Evolutionary conservation across 257 asterid genomes (phyloP).

Genomic region (Petrea volubilis): DNA sequence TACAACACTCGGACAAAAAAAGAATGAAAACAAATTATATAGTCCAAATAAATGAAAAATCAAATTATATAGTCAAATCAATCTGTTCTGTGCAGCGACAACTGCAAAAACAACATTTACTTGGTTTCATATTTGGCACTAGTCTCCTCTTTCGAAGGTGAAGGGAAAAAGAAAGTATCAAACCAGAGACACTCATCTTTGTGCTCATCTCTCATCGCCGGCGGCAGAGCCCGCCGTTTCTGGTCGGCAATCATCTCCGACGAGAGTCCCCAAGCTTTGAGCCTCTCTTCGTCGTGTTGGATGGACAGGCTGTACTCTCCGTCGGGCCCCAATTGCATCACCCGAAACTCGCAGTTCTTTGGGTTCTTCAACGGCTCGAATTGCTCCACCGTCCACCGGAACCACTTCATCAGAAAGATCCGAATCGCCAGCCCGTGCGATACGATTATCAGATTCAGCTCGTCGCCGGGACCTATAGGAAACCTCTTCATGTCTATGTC

Average conservation of each 20-base stretch:
- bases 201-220: not conserved
- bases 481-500: slow-evolving; percentile 45
- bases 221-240: slow-evolving; percentile 10
- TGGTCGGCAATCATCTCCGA: slow-evolving; percentile 24
- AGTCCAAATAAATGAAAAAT: too few relatives aligned
- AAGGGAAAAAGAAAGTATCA: slow-evolving; percentile 23
- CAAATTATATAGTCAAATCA: too few relatives aligned
- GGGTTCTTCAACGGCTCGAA: slow-evolving; percentile 33
- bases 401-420: slow-evolving; percentile 36
- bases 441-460: slow-evolving; percentile 37
- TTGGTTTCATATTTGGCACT: not conserved
- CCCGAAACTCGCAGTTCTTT: slow-evolving; percentile 26
- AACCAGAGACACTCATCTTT: slow-evolving; percentile 17
- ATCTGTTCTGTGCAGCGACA: too few relatives aligned
- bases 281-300: slow-evolving; percentile 19
- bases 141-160: not conserved
- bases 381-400: slow-evolving; percentile 37
- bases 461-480: slow-evolving; percentile 12
- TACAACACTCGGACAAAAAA: too few relatives aligned
- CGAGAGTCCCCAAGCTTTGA: slow-evolving; percentile 23
- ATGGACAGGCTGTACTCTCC: slow-evolving; percentile 35
- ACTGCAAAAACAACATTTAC: too few relatives aligned
- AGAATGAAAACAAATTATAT: too few relatives aligned
- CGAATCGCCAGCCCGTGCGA: slow-evolving; percentile 42
- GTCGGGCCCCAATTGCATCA: slow-evolving; percentile 29